Conservation (phyloP, 2,329 filamentous ascomycete species). For the Trichoderma brevicompactum region DNA sequence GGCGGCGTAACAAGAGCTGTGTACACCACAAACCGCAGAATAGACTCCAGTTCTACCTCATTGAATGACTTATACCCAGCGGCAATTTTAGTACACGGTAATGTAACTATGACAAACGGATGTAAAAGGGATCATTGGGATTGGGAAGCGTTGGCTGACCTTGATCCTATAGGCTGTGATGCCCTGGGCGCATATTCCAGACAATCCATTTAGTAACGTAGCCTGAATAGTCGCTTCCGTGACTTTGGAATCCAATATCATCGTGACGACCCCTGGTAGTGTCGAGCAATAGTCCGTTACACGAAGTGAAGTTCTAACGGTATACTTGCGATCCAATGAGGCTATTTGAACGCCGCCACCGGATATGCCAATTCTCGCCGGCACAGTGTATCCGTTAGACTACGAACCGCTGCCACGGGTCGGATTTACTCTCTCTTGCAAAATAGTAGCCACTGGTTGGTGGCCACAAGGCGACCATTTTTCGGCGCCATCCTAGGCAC, state of each 20-base stretch:
- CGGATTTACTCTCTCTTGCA: slow-evolving; percentile 7
- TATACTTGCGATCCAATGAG: slow-evolving; percentile 11
- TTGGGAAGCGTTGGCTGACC: neutral
- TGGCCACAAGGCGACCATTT: neutral
- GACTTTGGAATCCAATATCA: slow-evolving; percentile 27
- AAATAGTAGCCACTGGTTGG: neutral
- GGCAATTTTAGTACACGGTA: too few species aligned
- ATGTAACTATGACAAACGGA: too few species aligned
- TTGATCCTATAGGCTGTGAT: slow-evolving; percentile 20
- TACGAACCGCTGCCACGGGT: slow-evolving; percentile 2
- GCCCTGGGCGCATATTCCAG: slow-evolving; percentile 23
- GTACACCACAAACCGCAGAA: slow-evolving; percentile 23
- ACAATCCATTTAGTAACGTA: slow-evolving; percentile 18
- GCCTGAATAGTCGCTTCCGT: slow-evolving; percentile 23
- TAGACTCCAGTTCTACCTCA: slow-evolving; percentile 17
- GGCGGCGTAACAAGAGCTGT: slow-evolving; percentile 24
- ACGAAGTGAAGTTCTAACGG: neutral
- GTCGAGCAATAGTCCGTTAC: neutral
- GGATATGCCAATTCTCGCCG: slow-evolving; percentile 15
- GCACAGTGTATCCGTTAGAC: slow-evolving; percentile 24
- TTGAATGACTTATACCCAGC: slow-evolving; percentile 6
- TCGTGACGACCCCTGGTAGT: neutral
- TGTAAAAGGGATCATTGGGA: neutral
- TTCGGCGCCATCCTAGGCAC: neutral
- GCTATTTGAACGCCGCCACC: slow-evolving; percentile 27